A percentile compares a stretch with the other conserved stretches of the same genome.
Evolutionary conservation across 73 alveolate genomes (phyloP).

Genomic region (Tetrahymena thermophila): DNA sequence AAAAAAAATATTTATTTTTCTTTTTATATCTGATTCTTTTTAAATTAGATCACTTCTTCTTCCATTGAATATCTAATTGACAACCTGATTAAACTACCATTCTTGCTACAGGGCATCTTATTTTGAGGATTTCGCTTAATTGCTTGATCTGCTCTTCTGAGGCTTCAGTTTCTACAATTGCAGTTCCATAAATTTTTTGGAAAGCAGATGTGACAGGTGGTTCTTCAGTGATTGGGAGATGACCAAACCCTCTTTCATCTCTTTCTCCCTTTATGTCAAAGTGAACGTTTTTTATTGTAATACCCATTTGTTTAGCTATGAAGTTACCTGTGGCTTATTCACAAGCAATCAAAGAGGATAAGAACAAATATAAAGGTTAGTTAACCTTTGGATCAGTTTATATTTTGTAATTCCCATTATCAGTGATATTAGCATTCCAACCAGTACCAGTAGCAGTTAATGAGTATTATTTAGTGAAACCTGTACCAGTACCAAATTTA

Average conservation of each 20-base stretch:
- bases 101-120: background rate
- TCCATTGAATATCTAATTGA: background rate
- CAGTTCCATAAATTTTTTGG: background rate
- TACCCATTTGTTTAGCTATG: background rate
- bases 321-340: background rate
- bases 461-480: background rate
- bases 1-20: background rate
- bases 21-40: background rate
- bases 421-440: background rate
- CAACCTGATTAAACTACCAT: background rate
- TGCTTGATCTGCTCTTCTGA: background rate
- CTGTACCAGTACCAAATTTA: background rate
- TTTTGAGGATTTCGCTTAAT: background rate
- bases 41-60: background rate
- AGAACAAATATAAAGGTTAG: background rate
- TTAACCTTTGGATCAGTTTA: background rate
- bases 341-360: background rate
- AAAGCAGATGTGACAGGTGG: background rate
- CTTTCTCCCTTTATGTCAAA: background rate
- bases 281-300: background rate
- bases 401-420: background rate
- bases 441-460: background rate
- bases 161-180: background rate
- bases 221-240: background rate
- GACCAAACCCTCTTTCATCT: background rate